phyloP scores from a whole-genome alignment of 2,329 filamentous ascomycete species.

The Neurospora crassa region DNA sequence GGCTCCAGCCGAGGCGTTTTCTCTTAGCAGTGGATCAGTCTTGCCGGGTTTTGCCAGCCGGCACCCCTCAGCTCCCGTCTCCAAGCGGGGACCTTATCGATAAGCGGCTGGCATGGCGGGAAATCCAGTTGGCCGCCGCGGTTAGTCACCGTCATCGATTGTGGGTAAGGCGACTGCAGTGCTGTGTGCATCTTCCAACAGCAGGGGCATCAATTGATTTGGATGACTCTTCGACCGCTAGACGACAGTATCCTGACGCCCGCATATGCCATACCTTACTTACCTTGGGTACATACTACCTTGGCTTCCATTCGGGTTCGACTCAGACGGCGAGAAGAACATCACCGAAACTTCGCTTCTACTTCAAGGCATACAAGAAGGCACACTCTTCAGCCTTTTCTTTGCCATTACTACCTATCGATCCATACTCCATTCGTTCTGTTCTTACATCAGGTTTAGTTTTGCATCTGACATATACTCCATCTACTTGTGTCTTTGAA shows the following conservation, averaged over 20 bases:
- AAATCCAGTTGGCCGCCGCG: neutral
- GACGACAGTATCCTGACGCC: neutral
- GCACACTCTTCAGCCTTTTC: neutral
- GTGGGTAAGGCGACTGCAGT: neutral
- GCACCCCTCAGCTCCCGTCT: neutral
- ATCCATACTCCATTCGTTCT: neutral
- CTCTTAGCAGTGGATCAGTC: neutral
- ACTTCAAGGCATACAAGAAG: neutral
- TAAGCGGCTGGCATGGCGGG: neutral
- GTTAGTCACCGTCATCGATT: neutral
- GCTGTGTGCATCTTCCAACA: neutral
- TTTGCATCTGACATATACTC: neutral
- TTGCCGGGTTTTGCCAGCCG: neutral
- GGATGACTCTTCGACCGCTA: conserved; percentile 11
- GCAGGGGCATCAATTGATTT: neutral
- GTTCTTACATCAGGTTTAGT: neutral
- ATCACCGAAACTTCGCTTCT: neutral
- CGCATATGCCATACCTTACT: neutral
- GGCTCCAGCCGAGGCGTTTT: neutral
- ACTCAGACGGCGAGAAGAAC: conserved; percentile 17
- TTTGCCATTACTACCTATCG: neutral
- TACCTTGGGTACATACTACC: no score
- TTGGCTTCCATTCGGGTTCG: conserved; percentile 2
- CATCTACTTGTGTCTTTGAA: neutral
- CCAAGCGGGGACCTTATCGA: neutral